Percentiles rank a stretch among this genome's conserved stretches.
These are phyloP conservation scores for Chenopodium album DNA, from an alignment of 148 eudicot species.

Conservation along the genomic window DNA sequence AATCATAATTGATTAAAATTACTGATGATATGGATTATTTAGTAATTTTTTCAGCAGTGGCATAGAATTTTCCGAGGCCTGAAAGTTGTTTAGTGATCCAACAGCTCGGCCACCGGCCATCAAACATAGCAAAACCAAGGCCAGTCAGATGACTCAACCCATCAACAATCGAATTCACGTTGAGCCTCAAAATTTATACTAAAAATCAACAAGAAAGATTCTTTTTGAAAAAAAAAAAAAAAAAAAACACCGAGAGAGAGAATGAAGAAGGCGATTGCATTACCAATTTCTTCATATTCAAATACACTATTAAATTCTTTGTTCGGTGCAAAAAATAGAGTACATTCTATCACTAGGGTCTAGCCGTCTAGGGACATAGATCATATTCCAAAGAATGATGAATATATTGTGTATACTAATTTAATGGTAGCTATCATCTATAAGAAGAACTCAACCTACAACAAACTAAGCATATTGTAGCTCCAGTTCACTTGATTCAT, in stretches of 20 bases:
- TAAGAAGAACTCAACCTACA: not conserved
- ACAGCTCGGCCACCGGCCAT: not conserved
- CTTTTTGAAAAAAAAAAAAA: too few relatives aligned
- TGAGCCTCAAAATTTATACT: not conserved
- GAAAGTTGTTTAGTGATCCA: not conserved
- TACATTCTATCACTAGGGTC: not conserved
- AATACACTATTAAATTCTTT: not conserved
- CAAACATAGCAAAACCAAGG: not conserved
- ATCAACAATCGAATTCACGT: not conserved
- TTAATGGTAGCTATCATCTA: not conserved
- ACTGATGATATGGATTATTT: not conserved
- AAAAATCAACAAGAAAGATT: not conserved
- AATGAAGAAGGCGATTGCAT: not conserved
- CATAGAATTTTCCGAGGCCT: not conserved
- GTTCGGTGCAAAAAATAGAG: not conserved
- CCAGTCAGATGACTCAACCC: not conserved
- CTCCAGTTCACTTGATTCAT: constrained; percentile 45
- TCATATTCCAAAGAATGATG: constrained; percentile 11
- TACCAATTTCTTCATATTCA: not conserved
- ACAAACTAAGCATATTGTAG: constrained; percentile 54
- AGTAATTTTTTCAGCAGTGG: not conserved
- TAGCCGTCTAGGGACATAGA: not conserved
- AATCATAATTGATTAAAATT: too few relatives aligned
- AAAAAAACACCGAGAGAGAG: not conserved
- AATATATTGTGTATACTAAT: not conserved